Base-by-base conservation (phyloP, 306 rosid species). In the Corylus americana region DNA sequence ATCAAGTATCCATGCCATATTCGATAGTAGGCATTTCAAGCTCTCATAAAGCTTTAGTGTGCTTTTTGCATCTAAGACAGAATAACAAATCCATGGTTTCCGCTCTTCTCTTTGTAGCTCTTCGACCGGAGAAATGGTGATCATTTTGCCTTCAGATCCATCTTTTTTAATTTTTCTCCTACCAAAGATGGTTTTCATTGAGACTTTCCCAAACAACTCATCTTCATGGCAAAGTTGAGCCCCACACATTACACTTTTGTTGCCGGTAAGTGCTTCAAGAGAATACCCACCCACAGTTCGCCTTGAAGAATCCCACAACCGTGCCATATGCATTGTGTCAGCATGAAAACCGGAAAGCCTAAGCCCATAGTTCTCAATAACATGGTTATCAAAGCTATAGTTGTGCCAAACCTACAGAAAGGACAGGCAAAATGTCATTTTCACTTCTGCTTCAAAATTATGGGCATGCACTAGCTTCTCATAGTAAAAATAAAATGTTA, bases 311-410 rank as follows among this genome's bases (percentile, higher is more conserved):
- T 94, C 96, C 98, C 98, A 94, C 73, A 94, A 72, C 42, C 98
- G 97, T 57, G 98, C 98, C 97, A 94, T 90, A 83, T 94, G 98
- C 97, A 94, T 94, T 54, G 98, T 94, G 82, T 94, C 98, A 11
- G 98, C 98, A 73, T 91, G 97, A 83, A 94, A 94, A 83, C 98
- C 98, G 51, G 97, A 91, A 75, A 94, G 85, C 83, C 90, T 85
- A 81, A 94, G 74, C 84, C 98, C 97, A 80, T 91, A 94, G 83
- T 91, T 94, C 91, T 94, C 97, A 63, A 94, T 85, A 57, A 94
- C 86, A 86, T 94, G 98, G 84, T 87, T 83, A 82, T 94, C 98
- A 64, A 94, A 94, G 90, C 98, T 94, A 79, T 94, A 94, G 83
- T 94, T 94, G 88, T 94, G 98, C 98, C 98, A 94, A 45, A 94